These are phyloP conservation scores for Talaromyces proteolyticus DNA, from an alignment of 495 filamentous ascomycete genomes.

Conservation along the genomic window DNA sequence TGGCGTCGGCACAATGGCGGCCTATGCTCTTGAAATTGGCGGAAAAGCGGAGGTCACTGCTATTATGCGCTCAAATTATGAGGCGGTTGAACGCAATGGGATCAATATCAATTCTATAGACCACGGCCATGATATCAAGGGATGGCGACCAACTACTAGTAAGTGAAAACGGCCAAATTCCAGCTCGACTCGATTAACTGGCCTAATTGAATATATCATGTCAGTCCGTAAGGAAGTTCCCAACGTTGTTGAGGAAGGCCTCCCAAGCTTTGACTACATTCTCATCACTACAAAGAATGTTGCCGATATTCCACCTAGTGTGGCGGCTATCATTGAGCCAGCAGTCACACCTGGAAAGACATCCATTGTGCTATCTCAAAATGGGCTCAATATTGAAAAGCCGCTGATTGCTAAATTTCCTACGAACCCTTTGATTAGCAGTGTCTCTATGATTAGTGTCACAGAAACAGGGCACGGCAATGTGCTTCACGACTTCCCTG, in stretches of 20 bases:
- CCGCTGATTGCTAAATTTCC: slow-evolving; percentile 38
- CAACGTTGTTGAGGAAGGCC: not conserved
- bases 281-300: slow-evolving; percentile 37
- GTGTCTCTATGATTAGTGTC: slow-evolving; percentile 11
- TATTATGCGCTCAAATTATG: slow-evolving; percentile 53
- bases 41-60: slow-evolving; percentile 33
- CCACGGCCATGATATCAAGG: slow-evolving; percentile 15
- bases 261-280: slow-evolving; percentile 39
- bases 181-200: not conserved
- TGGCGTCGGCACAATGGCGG: slow-evolving; percentile 44
- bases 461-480: not conserved
- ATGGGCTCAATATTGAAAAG: slow-evolving; percentile 50
- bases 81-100: slow-evolving; percentile 34
- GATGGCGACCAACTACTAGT: slow-evolving; percentile 17
- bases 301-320: slow-evolving; percentile 43
- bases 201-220: not conserved
- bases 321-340: slow-evolving; percentile 64
- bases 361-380: slow-evolving; percentile 47
- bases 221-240: not conserved
- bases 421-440: slow-evolving; percentile 23
- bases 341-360: slow-evolving; percentile 55
- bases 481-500: not conserved
- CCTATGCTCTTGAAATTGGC: slow-evolving; percentile 38
- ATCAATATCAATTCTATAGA: slow-evolving; percentile 43
- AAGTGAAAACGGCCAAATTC: no score